A percentile compares a stretch with the other conserved stretches of the same genome.
Conservation (phyloP, 129 eudicot species). For the Deinandra increscens region DNA sequence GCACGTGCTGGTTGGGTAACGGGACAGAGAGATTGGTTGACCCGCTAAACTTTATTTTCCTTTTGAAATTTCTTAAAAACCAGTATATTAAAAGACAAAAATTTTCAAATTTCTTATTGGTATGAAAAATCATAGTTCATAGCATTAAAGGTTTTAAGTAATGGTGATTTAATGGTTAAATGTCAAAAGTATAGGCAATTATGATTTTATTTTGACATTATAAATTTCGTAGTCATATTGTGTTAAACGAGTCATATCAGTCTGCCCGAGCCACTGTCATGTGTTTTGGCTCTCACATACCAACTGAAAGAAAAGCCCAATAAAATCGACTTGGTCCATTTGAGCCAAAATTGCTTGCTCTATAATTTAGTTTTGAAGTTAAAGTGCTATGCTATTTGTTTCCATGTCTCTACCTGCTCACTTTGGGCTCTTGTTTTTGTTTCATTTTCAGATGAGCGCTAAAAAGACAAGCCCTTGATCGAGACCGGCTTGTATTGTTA, state of each 20-base stretch:
- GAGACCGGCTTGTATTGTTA: no score
- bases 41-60: background rate
- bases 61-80: background rate
- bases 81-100: background rate
- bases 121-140: background rate
- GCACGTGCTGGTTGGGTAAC: background rate
- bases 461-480: no score
- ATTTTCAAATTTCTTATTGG: background rate
- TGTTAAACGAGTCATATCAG: no score
- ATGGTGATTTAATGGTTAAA: background rate
- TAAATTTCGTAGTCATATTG: background rate
- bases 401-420: slow-evolving; percentile 17
- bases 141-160: background rate
- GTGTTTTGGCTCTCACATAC: background rate
- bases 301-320: background rate
- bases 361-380: background rate
- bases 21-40: background rate
- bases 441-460: no score
- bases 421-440: slow-evolving; percentile 18
- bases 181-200: background rate
- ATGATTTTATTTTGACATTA: background rate
- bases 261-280: no score
- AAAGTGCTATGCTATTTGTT: background rate
- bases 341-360: background rate
- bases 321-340: background rate